Base-by-base conservation (phyloP, 2,329 filamentous ascomycete genomes). In the Claviceps digitariae region DNA sequence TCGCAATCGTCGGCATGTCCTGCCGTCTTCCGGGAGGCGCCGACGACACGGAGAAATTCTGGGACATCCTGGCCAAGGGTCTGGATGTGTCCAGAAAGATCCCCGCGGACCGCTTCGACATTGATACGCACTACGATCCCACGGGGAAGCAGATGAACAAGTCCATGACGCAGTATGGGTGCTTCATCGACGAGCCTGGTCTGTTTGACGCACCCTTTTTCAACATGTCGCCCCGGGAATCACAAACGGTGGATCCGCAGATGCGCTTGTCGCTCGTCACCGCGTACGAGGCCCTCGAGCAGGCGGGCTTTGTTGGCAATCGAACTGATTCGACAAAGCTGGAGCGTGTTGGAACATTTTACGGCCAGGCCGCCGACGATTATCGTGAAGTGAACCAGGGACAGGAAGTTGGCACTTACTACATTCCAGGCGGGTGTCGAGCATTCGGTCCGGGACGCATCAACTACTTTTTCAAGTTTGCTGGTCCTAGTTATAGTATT, bases 271-370 rank as follows among this genome's bases (percentile, higher is more conserved):
- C 83, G 2, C 69, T 91, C 1, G 75, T 83, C 21, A 87, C 85
- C 1, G 82, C 84, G 0, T 90, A 89, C 60, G 86, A 90, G 62
- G 86, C 87, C 1, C 71, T 90, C 46, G 86, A 91, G 64, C 83
- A 83, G 75, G 81, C 82, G 23, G 86, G 86, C 1, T 79, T 54
- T 12, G 54, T 57, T 1, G 48, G 43, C 3, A 54, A 57, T n/a
- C 47, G 54, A 2, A 59, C 57, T 1, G 43, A 49, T 8, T 83
- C 82, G 0, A 84, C 81, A 1, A 77, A 79, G 3, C 57, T 62
- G 0, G 60, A 70, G n/a, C 67, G 74, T 0, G 81, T 89, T 38
- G 86, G 85, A 40, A 84, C 82, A 0, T 90, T 86, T 62, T 89
- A 87, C 57, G 87, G 86, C 27, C 81, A 86, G 62, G 45, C 45